phyloP scores from a whole-genome alignment of 441 rosid genomes.

The Mallotus repandus region DNA sequence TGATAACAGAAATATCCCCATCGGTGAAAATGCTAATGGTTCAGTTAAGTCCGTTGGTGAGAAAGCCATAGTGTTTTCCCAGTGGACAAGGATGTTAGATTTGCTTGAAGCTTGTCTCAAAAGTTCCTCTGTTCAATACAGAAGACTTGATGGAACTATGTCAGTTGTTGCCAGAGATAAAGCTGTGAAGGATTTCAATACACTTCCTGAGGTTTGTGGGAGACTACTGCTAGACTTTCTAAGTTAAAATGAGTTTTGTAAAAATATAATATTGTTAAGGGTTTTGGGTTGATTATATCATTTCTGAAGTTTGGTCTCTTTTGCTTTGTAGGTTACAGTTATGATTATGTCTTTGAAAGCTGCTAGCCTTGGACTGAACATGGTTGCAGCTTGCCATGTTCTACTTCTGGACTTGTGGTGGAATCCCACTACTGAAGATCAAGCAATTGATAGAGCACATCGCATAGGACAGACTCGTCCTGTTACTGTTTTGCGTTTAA shows the following conservation, averaged over 20 bases:
- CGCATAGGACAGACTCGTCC: slow-evolving; percentile 94
- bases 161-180: slow-evolving; percentile 80
- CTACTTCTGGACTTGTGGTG: slow-evolving; percentile 90
- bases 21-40: slow-evolving; percentile 29
- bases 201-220: slow-evolving; percentile 70
- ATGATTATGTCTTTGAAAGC: slow-evolving; percentile 97
- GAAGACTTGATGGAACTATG: slow-evolving; percentile 97
- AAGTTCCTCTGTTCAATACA: slow-evolving; percentile 61
- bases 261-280: background rate
- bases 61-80: slow-evolving; percentile 90
- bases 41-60: slow-evolving; percentile 44
- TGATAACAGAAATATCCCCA: slow-evolving; percentile 19
- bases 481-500: slow-evolving; percentile 77
- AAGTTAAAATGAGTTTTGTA: background rate
- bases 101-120: slow-evolving; percentile 71
- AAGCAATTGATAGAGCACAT: slow-evolving; percentile 96
- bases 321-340: slow-evolving; percentile 61
- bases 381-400: slow-evolving; percentile 94
- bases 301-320: background rate
- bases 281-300: background rate
- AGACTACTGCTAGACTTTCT: background rate
- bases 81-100: slow-evolving; percentile 94
- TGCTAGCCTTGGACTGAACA: slow-evolving; percentile 91
- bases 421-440: slow-evolving; percentile 98
- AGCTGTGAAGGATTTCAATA: slow-evolving; percentile 88